phyloP scores from a whole-genome alignment of 2,329 filamentous ascomycete genomes.

The Emericellopsis atlantica region DNA sequence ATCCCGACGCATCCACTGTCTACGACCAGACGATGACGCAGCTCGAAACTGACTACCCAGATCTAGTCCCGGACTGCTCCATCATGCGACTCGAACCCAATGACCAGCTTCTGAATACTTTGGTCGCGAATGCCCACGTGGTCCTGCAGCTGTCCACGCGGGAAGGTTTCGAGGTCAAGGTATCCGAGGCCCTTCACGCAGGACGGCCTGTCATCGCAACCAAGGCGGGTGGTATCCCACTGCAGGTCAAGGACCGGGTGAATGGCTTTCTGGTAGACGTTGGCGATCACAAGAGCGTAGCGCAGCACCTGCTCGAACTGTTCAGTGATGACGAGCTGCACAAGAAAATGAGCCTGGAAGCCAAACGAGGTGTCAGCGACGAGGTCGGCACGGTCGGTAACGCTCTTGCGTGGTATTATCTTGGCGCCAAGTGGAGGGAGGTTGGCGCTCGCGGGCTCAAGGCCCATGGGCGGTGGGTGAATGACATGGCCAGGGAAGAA shows the following conservation, averaged over 20 bases:
- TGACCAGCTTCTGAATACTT: conserved; percentile 67
- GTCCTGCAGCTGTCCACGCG: conserved; percentile 69
- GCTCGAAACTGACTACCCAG: conserved; percentile 48
- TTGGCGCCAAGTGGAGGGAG: conserved; percentile 55
- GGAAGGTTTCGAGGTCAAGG: conserved; percentile 80
- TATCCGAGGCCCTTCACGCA: conserved; percentile 71
- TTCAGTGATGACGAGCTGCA: conserved; percentile 55
- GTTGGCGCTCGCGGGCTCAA: conserved; percentile 34
- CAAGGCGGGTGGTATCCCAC: conserved; percentile 63
- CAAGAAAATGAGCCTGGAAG: conserved; percentile 51
- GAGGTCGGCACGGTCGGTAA: conserved; percentile 76
- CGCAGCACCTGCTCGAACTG: conserved; percentile 50
- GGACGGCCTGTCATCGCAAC: conserved; percentile 69
- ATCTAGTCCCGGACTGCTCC: conserved; percentile 53
- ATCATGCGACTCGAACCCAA: conserved; percentile 67
- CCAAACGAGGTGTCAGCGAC: conserved; percentile 57
- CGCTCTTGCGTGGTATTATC: conserved; percentile 62
- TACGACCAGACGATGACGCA: conserved; percentile 60
- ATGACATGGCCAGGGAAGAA: conserved; percentile 24
- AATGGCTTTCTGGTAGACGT: conserved; percentile 65
- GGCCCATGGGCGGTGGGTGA: conserved; percentile 36
- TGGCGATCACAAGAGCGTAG: conserved; percentile 58
- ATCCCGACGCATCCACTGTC: conserved; percentile 62
- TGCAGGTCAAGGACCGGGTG: conserved; percentile 60
- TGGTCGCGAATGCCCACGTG: conserved; percentile 60